Base-by-base conservation (phyloP, 352 stramenopile species). In the Pythium coloratum region DNA sequence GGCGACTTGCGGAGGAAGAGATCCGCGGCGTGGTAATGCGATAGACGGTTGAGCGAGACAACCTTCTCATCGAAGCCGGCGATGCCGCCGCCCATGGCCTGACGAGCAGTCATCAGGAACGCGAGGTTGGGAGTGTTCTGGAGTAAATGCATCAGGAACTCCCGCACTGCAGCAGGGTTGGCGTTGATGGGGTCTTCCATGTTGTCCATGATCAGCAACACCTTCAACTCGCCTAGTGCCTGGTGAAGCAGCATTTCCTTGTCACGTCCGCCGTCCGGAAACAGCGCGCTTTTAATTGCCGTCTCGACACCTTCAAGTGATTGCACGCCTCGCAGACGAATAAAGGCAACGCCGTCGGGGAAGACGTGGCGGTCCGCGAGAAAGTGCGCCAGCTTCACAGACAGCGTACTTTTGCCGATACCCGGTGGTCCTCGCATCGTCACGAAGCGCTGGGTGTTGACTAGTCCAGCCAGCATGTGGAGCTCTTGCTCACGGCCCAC, bases 131-230 rank as follows among this genome's bases (percentile, higher is more conserved):
- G 77, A 0, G 78, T 90, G 34, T 78, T 84, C 54, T 90, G 82
- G 14, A 94, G 72, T 44, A 94, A 54, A 18, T 89, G 75, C 16
- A 91, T 55, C 33, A 94, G 47, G 36, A 90, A 91, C 18, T 89
- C 75, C 12, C 80, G 80, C 20, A 86, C 75, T n/a, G 67, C 55
- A 3, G 79, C 73, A 4, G 81, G 81, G 14, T 84, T 86, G 0
- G 84, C 78, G 58, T 90, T 90, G 67, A 89, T 86, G 26, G 83
- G 82, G 55, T 94, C 86, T 62, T 94, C 83, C 80, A 92, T 90
- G 70, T 94, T 91, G 73, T 94, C 86, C 71, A 94, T 76, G 40
- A 94, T 78, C 16, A 94, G 65, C 55, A 94, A 66, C 59, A 89
- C 67, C 16, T 82, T 85, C 67, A 80, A 64, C 12, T 92, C 82